Evolutionary conservation across 495 filamentous ascomycete genomes (phyloP).

Genomic region (Neurospora sp.): DNA sequence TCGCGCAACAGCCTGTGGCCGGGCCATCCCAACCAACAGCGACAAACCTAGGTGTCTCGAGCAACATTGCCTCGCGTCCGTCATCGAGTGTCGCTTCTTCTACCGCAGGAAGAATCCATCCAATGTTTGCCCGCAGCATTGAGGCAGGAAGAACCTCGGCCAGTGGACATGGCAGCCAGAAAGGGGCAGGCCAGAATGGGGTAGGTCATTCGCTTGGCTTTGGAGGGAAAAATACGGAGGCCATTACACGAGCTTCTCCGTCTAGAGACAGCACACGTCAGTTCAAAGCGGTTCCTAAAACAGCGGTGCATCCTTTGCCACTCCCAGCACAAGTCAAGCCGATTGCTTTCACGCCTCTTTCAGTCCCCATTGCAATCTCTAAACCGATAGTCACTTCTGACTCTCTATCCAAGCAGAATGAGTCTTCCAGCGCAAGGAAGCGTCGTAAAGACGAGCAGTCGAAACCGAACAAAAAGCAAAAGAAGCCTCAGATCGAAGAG

Average conservation of each 20-base stretch:
- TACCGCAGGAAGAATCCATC: not conserved
- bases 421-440: not conserved
- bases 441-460: not conserved
- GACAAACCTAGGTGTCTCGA: not conserved
- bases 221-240: not conserved
- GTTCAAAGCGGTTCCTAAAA: not conserved
- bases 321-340: not conserved
- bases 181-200: not conserved
- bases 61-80: not conserved
- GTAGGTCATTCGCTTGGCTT: not conserved
- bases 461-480: constrained; percentile 3
- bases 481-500: constrained; percentile 1
- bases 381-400: not conserved
- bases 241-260: not conserved
- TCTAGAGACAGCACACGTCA: not conserved
- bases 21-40: not conserved
- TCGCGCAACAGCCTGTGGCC: not conserved
- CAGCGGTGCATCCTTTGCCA: not conserved
- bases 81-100: not conserved
- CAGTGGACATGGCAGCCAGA: not conserved
- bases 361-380: not conserved
- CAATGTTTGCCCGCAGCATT: not conserved
- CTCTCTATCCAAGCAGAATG: not conserved
- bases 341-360: not conserved
- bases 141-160: not conserved